Percentiles rank a stretch among this genome's conserved stretches.
phyloP scores from a whole-genome alignment of 2,329 filamentous ascomycete species.

The Colletotrichum magnum region DNA sequence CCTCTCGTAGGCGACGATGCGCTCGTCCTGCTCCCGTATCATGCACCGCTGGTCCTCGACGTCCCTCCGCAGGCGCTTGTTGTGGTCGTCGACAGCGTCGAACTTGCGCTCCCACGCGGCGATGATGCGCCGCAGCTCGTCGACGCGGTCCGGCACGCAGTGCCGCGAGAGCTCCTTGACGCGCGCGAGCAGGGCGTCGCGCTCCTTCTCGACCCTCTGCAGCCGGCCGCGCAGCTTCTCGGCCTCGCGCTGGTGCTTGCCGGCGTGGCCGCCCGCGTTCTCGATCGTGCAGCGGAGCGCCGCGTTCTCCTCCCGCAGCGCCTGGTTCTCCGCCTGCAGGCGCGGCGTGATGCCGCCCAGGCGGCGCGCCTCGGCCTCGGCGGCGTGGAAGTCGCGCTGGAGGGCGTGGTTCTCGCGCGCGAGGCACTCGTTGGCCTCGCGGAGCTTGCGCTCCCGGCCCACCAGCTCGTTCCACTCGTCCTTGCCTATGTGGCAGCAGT shows the following conservation, averaged over 20 bases:
- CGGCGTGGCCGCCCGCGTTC: constrained; percentile 48
- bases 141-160: constrained; percentile 46
- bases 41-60: constrained; percentile 33
- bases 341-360: constrained; percentile 52
- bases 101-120: constrained; percentile 51
- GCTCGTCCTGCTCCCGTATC: constrained; percentile 38
- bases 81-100: constrained; percentile 42
- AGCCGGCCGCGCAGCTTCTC: constrained; percentile 52
- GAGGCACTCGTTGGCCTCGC: constrained; percentile 53
- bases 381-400: constrained; percentile 52
- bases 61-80: constrained; percentile 35
- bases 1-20: constrained; percentile 43
- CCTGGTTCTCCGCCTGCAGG: constrained; percentile 54
- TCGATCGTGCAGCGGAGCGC: constrained; percentile 56
- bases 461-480: constrained; percentile 55
- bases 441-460: constrained; percentile 53
- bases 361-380: constrained; percentile 53
- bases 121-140: constrained; percentile 51
- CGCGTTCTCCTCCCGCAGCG: constrained; percentile 56
- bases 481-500: constrained; percentile 53
- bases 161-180: constrained; percentile 53
- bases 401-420: constrained; percentile 49
- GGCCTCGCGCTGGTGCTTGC: constrained; percentile 50
- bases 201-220: constrained; percentile 55
- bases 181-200: constrained; percentile 50